These are phyloP conservation scores for Populus ilicifolia DNA, from an alignment of 345 rosid genomes.

Conservation along the genomic window DNA sequence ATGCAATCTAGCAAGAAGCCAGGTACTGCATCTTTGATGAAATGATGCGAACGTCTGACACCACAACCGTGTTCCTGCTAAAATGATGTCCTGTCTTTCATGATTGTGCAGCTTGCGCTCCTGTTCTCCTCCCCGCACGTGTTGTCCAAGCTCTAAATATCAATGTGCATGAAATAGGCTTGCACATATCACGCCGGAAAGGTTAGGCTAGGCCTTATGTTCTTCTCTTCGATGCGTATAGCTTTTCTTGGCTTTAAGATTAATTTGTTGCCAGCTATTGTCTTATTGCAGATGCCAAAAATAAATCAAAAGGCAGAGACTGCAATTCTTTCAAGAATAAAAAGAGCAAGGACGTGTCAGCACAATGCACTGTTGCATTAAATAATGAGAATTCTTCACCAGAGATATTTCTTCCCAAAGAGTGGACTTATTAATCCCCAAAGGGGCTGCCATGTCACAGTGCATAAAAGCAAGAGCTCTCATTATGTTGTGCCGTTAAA, in stretches of 20 bases:
- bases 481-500: slow-evolving; percentile 4
- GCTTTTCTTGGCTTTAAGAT: slow-evolving; percentile 35
- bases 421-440: slow-evolving; percentile 61
- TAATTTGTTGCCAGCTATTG: neutral
- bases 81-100: neutral
- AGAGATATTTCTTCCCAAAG: slow-evolving; percentile 67
- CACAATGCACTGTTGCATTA: slow-evolving; percentile 16
- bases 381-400: slow-evolving; percentile 43
- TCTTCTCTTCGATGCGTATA: slow-evolving; percentile 15
- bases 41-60: neutral
- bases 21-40: slow-evolving; percentile 32
- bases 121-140: slow-evolving; percentile 40
- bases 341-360: slow-evolving; percentile 21
- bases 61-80: neutral
- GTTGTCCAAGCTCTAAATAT: slow-evolving; percentile 47
- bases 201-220: slow-evolving; percentile 6
- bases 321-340: slow-evolving; percentile 20
- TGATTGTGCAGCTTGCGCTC: slow-evolving; percentile 37
- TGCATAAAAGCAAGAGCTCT: slow-evolving; percentile 18
- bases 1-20: slow-evolving; percentile 44
- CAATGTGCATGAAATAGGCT: slow-evolving; percentile 34
- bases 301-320: slow-evolving; percentile 26
- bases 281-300: slow-evolving; percentile 15
- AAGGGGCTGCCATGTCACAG: neutral
- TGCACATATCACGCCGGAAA: slow-evolving; percentile 26